Conservation (phyloP, 2,329 filamentous ascomycete genomes). For the Fusarium pseudonygamai region DNA sequence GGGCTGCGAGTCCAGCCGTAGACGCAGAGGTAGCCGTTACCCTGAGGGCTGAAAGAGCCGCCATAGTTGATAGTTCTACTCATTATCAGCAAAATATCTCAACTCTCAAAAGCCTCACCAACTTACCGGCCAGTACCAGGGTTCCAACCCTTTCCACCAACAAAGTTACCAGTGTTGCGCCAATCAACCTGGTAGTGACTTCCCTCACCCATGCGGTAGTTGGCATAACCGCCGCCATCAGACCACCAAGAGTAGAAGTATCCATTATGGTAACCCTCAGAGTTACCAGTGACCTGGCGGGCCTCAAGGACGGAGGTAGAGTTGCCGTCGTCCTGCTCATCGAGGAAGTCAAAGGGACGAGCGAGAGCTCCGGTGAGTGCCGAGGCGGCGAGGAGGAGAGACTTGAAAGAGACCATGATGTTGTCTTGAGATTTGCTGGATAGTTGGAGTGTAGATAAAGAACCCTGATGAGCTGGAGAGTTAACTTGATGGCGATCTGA, state of each 20-base stretch:
- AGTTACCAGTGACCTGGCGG: conserved; percentile 8
- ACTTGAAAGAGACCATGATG: conserved; percentile 15
- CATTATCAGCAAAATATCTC: not conserved
- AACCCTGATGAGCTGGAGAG: not conserved
- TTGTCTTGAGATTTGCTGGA: fast-evolving
- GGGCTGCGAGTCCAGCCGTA: conserved; percentile 16
- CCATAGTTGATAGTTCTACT: conserved; percentile 16
- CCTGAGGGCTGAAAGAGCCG: conserved; percentile 10
- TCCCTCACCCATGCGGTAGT: conserved; percentile 4
- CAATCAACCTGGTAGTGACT: conserved; percentile 6
- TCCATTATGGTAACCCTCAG: conserved; percentile 6
- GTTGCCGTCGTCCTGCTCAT: conserved; percentile 13
- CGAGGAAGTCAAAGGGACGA: conserved; percentile 17
- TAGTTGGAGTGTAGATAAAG: not conserved
- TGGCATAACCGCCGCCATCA: conserved; percentile 9
- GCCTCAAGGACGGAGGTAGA: conserved; percentile 4
- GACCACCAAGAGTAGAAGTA: conserved; percentile 27
- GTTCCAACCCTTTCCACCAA: conserved; percentile 19
- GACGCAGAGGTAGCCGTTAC: conserved; percentile 8
- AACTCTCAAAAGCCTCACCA: fast-evolving
- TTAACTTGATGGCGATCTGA: not conserved
- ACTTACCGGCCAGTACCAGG: conserved; percentile 15
- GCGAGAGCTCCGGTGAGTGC: conserved; percentile 11
- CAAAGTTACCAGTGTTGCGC: conserved; percentile 24
- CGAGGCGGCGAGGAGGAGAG: conserved; percentile 7